Conservation (phyloP, 768 basidiomycete genomes). For the Floccularia luteovirens region DNA sequence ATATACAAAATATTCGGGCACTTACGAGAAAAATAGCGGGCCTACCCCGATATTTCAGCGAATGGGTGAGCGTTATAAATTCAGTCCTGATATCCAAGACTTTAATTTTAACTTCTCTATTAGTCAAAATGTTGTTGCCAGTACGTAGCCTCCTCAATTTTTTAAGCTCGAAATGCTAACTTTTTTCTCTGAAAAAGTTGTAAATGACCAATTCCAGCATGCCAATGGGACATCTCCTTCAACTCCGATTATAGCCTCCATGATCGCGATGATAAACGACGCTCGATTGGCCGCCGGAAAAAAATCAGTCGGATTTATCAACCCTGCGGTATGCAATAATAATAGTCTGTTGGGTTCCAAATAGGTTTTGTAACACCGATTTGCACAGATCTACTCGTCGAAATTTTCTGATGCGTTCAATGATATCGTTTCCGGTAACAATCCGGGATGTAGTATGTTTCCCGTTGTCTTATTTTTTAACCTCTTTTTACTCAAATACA, state of each 20-base stretch:
- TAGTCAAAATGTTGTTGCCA: not conserved
- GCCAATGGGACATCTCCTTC: slow-evolving; percentile 24
- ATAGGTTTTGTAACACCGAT: not conserved
- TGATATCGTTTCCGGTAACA: slow-evolving; percentile 33
- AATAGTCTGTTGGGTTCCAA: not conserved
- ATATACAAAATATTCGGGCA: not conserved
- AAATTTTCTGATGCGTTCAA: slow-evolving; percentile 27
- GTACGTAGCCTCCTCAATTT: not conserved
- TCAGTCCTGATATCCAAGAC: too few relatives aligned
- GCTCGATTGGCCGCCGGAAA: slow-evolving; percentile 26
- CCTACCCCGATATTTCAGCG: slow-evolving; percentile 27
- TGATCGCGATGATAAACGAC: slow-evolving; percentile 30
- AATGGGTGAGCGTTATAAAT: slow-evolving; percentile 31
- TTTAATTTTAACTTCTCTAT: slow-evolving; percentile 13
- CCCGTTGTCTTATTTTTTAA: not conserved
- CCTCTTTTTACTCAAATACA: slow-evolving; percentile 14
- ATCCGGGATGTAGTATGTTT: slow-evolving; percentile 32
- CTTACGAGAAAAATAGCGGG: slow-evolving; percentile 11
- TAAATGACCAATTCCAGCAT: slow-evolving; percentile 16
- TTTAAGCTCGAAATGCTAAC: slow-evolving; percentile 3
- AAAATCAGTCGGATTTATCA: slow-evolving; percentile 33
- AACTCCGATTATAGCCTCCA: slow-evolving; percentile 23
- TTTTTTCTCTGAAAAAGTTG: slow-evolving; percentile 10
- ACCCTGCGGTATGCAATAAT: slow-evolving; percentile 25
- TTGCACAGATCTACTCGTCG: slow-evolving; percentile 17